Evolutionary conservation across 2,329 filamentous ascomycete genomes (phyloP).

Genomic region (Paecilomyces niveus): DNA sequence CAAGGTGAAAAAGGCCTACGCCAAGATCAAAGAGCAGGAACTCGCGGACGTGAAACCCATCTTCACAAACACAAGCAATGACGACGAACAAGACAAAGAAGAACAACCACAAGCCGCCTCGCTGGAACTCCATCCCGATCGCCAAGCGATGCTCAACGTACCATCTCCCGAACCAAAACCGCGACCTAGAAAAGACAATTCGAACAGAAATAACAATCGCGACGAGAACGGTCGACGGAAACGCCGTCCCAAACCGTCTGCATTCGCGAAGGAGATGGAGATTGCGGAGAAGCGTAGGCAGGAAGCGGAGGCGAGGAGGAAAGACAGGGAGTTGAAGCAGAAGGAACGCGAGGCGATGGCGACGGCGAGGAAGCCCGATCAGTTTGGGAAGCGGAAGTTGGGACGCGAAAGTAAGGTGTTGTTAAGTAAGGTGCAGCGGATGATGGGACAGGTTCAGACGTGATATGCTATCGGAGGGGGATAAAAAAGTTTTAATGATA

Average conservation of each 20-base stretch:
- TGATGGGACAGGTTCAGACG: slow-evolving; percentile 47
- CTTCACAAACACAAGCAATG: slow-evolving; percentile 21
- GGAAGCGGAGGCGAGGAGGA: slow-evolving; percentile 57
- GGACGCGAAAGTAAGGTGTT: slow-evolving; percentile 73
- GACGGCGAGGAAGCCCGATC: slow-evolving; percentile 53
- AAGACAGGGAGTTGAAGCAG: slow-evolving; percentile 61
- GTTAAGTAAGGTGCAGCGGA: slow-evolving; percentile 67
- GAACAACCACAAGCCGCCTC: slow-evolving; percentile 25
- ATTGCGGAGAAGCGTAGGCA: slow-evolving; percentile 56
- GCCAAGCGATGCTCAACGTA: slow-evolving; percentile 52
- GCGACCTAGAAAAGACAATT: slow-evolving; percentile 2
- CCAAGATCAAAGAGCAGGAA: slow-evolving; percentile 68
- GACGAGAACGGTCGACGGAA: slow-evolving; percentile 20
- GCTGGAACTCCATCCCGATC: slow-evolving; percentile 54
- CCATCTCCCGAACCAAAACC: slow-evolving; percentile 18
- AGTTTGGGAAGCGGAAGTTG: slow-evolving; percentile 68
- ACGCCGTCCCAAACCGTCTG: slow-evolving; percentile 36
- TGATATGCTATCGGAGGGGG: background rate
- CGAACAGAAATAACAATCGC: slow-evolving; percentile 12
- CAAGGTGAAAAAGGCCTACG: slow-evolving; percentile 87
- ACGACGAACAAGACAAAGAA: slow-evolving; percentile 9
- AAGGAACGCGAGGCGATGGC: slow-evolving; percentile 62
- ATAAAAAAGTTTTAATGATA: background rate
- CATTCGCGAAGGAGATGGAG: slow-evolving; percentile 61
- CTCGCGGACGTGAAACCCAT: slow-evolving; percentile 30